Percentiles rank a stretch among this genome's conserved stretches.
These are phyloP conservation scores for Otatea glauca DNA, from an alignment of 176 grass and related monocot species.

Conservation along the genomic window DNA sequence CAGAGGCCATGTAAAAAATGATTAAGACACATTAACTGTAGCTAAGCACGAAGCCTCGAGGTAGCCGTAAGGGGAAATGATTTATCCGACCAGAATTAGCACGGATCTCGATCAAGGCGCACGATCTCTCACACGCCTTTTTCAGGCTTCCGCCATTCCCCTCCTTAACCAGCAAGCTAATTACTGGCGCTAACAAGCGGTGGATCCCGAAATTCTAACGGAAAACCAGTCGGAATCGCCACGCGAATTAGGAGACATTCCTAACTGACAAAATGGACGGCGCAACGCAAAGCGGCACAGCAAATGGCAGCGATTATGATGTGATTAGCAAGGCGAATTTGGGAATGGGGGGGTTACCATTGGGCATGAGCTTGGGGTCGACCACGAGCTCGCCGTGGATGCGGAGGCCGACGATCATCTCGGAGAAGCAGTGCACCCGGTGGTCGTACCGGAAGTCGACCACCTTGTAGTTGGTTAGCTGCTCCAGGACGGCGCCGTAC, in stretches of 20 bases:
- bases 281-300: constrained; percentile 22
- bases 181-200: not conserved
- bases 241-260: not conserved
- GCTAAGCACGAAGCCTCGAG: constrained; percentile 20
- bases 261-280: constrained; percentile 48
- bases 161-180: constrained; percentile 13
- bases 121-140: constrained; percentile 42
- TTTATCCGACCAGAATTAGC: constrained; percentile 43
- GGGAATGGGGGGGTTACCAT: constrained; percentile 54
- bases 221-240: not conserved
- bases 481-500: constrained; percentile 76
- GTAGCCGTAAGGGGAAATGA: constrained; percentile 43
- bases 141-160: not conserved
- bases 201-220: constrained; percentile 35
- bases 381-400: constrained; percentile 95
- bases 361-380: constrained; percentile 83
- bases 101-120: constrained; percentile 46
- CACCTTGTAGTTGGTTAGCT: constrained; percentile 76
- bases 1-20: not conserved
- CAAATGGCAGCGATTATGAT: not conserved
- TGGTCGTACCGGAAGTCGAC: constrained; percentile 84
- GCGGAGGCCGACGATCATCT: constrained; percentile 84
- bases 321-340: not conserved
- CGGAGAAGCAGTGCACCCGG: constrained; percentile 88
- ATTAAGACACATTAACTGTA: constrained; percentile 9